Percentiles rank a stretch among this genome's conserved stretches.
Evolutionary conservation across 306 rosid species (phyloP).

Genomic region (Prunus campanulata): DNA sequence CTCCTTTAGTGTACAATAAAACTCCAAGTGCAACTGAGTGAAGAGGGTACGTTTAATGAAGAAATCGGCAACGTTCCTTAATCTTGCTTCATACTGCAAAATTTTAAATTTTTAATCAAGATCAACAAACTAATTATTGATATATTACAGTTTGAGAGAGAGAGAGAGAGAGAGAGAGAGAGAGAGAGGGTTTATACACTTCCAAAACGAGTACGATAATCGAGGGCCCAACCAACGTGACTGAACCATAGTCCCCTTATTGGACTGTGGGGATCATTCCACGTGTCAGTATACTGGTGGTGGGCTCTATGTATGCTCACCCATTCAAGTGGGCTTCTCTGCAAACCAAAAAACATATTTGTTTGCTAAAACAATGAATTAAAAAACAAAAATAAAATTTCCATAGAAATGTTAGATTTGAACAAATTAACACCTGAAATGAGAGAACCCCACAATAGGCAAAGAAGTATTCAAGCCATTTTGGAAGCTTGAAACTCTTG

Average conservation of each 20-base stretch:
- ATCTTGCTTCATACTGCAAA: constrained; percentile 61
- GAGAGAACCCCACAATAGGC: constrained; percentile 81
- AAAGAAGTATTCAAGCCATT: constrained; percentile 77
- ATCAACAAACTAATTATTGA: too few relatives aligned
- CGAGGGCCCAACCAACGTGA: neutral
- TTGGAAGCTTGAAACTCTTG: constrained; percentile 55
- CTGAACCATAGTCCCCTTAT: neutral
- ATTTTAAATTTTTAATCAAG: neutral
- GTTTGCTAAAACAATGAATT: too few relatives aligned
- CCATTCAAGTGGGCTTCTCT: neutral
- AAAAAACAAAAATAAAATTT: neutral
- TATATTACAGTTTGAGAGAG: too few relatives aligned
- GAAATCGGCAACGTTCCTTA: constrained; percentile 67
- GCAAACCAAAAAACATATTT: neutral
- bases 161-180: neutral
- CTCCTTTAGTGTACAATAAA: constrained; percentile 61
- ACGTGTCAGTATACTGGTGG: neutral
- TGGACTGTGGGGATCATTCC: neutral
- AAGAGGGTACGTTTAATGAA: constrained; percentile 53
- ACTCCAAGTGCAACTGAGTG: constrained; percentile 78
- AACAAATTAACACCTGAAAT: constrained; percentile 52
- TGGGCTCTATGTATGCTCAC: neutral
- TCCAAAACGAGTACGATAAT: neutral
- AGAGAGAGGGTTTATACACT: neutral
- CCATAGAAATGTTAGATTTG: neutral